These are phyloP conservation scores for Xylariaceae sp. DNA, from an alignment of 2,329 filamentous ascomycete species.

Conservation along the genomic window DNA sequence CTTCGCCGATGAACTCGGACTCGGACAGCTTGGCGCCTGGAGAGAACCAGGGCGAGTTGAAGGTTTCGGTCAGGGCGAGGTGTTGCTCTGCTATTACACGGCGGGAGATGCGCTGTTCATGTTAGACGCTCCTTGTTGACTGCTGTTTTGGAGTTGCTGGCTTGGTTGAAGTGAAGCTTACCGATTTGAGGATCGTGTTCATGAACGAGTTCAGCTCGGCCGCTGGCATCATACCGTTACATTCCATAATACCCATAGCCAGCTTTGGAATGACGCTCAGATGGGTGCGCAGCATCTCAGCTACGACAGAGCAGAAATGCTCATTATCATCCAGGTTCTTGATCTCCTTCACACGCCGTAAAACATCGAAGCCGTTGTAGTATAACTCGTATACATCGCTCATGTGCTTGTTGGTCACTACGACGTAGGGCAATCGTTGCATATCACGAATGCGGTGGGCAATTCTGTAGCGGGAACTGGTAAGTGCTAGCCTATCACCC, in stretches of 20 bases:
- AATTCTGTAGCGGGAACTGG: conserved; percentile 50
- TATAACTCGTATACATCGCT: conserved; percentile 95
- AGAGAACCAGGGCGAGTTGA: conserved; percentile 85
- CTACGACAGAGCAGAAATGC: conserved; percentile 73
- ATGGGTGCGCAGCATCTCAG: conserved; percentile 78
- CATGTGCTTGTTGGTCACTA: conserved; percentile 92
- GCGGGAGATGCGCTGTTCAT: conserved; percentile 75
- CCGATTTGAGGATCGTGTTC: conserved; percentile 86
- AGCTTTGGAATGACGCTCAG: conserved; percentile 90
- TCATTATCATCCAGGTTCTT: conserved; percentile 88
- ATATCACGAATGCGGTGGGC: conserved; percentile 95
- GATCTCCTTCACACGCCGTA: conserved; percentile 80
- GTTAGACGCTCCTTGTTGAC: conserved; percentile 1
- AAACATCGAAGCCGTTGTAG: conserved; percentile 90
- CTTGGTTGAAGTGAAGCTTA: conserved; percentile 39
- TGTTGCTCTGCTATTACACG: conserved; percentile 98
- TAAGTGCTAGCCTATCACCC: background rate
- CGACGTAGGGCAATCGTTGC: conserved; percentile 91
- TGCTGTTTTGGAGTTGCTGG: background rate
- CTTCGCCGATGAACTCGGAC: conserved; percentile 88
- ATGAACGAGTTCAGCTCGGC: conserved; percentile 89
- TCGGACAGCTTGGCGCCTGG: conserved; percentile 69
- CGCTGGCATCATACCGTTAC: conserved; percentile 73
- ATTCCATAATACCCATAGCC: conserved; percentile 91
- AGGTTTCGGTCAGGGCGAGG: conserved; percentile 89